Percentiles rank a stretch among this genome's conserved stretches.
Evolutionary conservation across 768 basidiomycete species (phyloP).

Genomic region (Russula ochroleuca): DNA sequence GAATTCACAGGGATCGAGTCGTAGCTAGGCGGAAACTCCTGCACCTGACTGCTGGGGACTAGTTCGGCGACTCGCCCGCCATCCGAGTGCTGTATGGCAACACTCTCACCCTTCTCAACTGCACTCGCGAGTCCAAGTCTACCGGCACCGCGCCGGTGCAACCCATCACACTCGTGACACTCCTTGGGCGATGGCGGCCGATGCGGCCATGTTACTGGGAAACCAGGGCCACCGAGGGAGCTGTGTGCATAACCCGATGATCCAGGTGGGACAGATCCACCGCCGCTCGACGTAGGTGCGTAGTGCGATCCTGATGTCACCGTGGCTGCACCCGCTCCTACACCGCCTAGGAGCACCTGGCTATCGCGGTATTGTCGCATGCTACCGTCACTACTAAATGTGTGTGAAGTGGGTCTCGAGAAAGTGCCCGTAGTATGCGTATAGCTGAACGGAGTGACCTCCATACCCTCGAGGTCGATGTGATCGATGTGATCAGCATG

Average conservation of each 20-base stretch:
- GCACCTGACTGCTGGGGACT: conserved; percentile 19
- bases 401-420: conserved; percentile 18
- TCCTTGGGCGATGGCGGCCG: conserved; percentile 30
- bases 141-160: conserved; percentile 21
- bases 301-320: conserved; percentile 27
- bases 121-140: conserved; percentile 31
- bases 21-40: conserved; percentile 29
- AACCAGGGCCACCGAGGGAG: background rate
- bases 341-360: conserved; percentile 29
- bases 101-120: conserved; percentile 12
- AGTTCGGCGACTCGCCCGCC: conserved; percentile 27
- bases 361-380: conserved; percentile 33
- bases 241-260: background rate
- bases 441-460: conserved; percentile 26
- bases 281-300: conserved; percentile 19
- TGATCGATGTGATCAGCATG: conserved; percentile 29
- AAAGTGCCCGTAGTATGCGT: conserved; percentile 29
- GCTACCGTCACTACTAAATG: conserved; percentile 14
- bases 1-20: conserved; percentile 2
- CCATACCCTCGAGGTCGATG: conserved; percentile 21
- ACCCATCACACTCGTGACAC: conserved; percentile 34
- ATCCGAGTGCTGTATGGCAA: conserved; percentile 33
- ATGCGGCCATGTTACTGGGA: conserved; percentile 15
- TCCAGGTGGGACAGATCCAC: background rate
- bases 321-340: conserved; percentile 17